Evolutionary conservation across 73 alveolate genomes (phyloP), one percentile per base, ranked within the genome.

Genomic region (Effrenium voratum): DNA sequence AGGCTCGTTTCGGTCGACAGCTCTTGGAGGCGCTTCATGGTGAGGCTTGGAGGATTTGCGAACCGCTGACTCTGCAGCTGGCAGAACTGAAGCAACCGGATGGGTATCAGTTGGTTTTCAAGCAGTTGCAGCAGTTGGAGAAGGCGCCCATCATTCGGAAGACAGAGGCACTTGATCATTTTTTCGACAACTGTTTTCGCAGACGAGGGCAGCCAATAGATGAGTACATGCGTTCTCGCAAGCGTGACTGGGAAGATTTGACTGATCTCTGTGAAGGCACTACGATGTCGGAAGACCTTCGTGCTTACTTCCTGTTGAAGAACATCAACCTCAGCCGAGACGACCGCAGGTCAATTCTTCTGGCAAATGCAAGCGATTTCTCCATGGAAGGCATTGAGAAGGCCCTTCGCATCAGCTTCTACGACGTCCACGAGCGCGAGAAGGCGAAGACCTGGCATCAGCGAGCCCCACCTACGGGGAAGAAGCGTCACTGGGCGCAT

Each of bases 341-440:
- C 38, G 77, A 83, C 0, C 47, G 76, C 43, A 19, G 93, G 43
- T 77, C 47, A 40, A 55, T 83, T 43, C 55, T 49, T 3, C 28
- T 83, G 93, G 47, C 46, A 44, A 81, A 41, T 5, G 47, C 46
- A 19, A 45, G 72, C 72, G 52, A 40, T 59, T 45, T 45, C 38
- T 3, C 26, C 72, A 28, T 47, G 40, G 91, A 30, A 4, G 34
- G 63, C 49, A 46, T 81, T 47, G 91, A 81, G 93, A 50, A 83
- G 77, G 75, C 93, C 57, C 49, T 83, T 40, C 36, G 93, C 40
- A 77, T 83, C 24, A 19, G 46, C 55, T 83, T 83, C 77, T 44
- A 50, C 34, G 93, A 83, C 41, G 16, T 40, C 55, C 93, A 83
- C 2, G 93, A 83, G 77, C 52, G 77, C 2, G 93, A 83, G 77